phyloP scores from a whole-genome alignment of 768 basidiomycete species.

The Candolleomyces eurysporus region DNA sequence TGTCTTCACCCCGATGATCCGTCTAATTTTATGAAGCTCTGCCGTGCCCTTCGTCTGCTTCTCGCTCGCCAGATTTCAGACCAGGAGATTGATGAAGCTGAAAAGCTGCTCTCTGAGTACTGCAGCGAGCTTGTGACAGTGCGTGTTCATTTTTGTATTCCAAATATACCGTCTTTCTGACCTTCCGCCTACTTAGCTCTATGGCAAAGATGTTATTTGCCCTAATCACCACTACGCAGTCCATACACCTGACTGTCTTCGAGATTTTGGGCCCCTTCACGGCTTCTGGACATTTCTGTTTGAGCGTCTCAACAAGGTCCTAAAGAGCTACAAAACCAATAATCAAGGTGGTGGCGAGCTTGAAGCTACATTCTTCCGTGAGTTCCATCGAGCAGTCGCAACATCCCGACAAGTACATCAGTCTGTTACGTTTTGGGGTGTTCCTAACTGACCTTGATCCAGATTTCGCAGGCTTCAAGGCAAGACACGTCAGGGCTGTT shows the following conservation, averaged over 20 bases:
- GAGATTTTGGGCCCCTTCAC: conserved; percentile 33
- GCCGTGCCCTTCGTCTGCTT: background rate
- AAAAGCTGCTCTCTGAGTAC: background rate
- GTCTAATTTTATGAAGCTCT: background rate
- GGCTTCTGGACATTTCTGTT: conserved; percentile 38
- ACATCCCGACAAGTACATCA: background rate
- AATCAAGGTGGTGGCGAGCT: conserved; percentile 31
- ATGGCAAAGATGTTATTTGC: conserved; percentile 13
- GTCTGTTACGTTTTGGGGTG: too few relatives aligned
- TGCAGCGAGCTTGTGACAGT: background rate
- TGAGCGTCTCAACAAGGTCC: conserved; percentile 33
- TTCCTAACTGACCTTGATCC: background rate
- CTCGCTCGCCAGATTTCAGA: background rate
- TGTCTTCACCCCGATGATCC: background rate
- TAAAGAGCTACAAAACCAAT: conserved; percentile 32
- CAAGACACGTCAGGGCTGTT: background rate
- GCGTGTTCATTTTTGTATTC: background rate
- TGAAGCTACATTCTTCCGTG: conserved; percentile 23
- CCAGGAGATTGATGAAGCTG: background rate
- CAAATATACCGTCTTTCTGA: background rate
- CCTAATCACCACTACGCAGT: conserved; percentile 38
- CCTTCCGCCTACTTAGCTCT: background rate
- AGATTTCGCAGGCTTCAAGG: background rate
- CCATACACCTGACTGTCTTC: conserved; percentile 23
- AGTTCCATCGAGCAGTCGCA: conserved; percentile 20